Percentiles rank a stretch among this genome's conserved stretches.
These are phyloP conservation scores for Botrytis cinerea DNA, from an alignment of 2,329 filamentous ascomycete genomes.

Conservation along the genomic window DNA sequence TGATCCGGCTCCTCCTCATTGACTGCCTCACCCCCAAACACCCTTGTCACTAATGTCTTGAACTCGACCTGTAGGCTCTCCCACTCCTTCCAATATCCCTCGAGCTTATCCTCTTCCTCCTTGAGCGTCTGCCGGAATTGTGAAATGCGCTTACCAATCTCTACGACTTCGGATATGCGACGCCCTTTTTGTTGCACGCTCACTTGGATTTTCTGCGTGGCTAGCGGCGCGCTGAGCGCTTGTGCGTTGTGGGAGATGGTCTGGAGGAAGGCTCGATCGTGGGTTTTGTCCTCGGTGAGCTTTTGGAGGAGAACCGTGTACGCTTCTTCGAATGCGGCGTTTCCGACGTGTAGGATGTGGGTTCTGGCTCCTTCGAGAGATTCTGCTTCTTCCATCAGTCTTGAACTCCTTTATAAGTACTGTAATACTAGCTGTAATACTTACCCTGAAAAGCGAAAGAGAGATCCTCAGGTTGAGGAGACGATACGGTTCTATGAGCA, in stretches of 20 bases:
- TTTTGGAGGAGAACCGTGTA: conserved; percentile 26
- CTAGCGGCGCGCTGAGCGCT: conserved; percentile 30
- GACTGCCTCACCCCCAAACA: conserved; percentile 30
- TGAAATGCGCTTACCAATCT: conserved; percentile 35
- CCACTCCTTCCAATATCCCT: conserved; percentile 38
- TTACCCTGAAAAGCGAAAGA: not conserved
- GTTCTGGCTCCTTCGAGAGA: conserved; percentile 31
- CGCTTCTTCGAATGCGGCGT: conserved; percentile 29
- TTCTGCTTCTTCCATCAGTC: conserved; percentile 27
- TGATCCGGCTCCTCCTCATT: conserved; percentile 19
- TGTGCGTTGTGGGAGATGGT: conserved; percentile 5
- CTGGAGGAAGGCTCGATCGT: conserved; percentile 31
- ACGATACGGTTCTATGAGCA: not conserved
- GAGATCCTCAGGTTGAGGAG: not conserved
- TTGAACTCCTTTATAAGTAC: not conserved
- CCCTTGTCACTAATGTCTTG: conserved; percentile 30
- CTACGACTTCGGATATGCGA: conserved; percentile 24
- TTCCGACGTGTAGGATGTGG: conserved; percentile 23
- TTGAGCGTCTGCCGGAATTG: conserved; percentile 31
- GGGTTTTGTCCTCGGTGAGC: conserved; percentile 13
- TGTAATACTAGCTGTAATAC: not conserved
- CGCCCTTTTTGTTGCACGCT: conserved; percentile 29
- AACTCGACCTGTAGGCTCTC: conserved; percentile 37
- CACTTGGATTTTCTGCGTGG: conserved; percentile 32
- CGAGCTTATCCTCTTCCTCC: conserved; percentile 32